A percentile compares a stretch with the other conserved stretches of the same genome.
Conservation (phyloP, 441 rosid species). For the Populus hybrid region DNA sequence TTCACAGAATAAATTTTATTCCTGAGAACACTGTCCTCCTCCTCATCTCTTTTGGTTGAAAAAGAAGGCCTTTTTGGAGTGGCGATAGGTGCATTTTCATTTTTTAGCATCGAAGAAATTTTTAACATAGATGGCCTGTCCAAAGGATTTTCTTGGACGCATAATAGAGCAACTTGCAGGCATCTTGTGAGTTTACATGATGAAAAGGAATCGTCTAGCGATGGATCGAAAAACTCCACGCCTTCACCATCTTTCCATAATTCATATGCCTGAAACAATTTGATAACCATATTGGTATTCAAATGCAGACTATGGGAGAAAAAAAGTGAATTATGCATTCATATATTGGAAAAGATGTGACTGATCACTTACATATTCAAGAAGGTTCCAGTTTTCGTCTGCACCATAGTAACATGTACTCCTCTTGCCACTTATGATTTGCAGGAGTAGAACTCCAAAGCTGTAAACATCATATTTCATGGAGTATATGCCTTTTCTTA, state of each 20-base stretch:
- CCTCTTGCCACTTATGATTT: conserved; percentile 24
- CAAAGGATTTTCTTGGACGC: conserved; percentile 19
- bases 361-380: conserved; percentile 18
- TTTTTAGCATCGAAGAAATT: conserved; percentile 23
- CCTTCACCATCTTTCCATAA: neutral
- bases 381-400: conserved; percentile 9
- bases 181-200: conserved; percentile 16
- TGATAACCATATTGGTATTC: no score
- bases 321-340: no score
- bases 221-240: neutral
- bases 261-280: neutral
- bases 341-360: no score
- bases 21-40: neutral
- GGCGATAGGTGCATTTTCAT: conserved; percentile 4
- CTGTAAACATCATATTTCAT: conserved; percentile 34
- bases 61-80: conserved; percentile 28
- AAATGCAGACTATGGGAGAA: no score
- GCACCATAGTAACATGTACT: conserved; percentile 14
- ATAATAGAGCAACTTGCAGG: conserved; percentile 17
- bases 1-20: conserved; percentile 12
- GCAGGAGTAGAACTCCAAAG: conserved; percentile 30
- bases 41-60: conserved; percentile 7
- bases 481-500: conserved; percentile 24
- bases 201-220: neutral
- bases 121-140: conserved; percentile 30